phyloP scores from a whole-genome alignment of 2,329 filamentous ascomycete genomes.

The Calonectria honghensis region DNA sequence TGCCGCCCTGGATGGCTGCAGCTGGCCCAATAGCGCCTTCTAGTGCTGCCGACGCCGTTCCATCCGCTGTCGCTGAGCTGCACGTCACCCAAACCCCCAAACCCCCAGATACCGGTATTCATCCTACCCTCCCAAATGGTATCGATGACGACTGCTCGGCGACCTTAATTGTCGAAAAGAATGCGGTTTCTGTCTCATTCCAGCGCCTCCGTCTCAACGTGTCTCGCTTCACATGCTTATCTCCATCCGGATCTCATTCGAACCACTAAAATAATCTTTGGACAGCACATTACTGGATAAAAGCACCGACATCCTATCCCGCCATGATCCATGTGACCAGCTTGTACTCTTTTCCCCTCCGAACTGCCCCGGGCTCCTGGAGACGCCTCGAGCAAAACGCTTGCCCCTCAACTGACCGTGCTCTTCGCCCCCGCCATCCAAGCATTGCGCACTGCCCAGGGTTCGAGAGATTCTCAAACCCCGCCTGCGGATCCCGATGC shows the following conservation, averaged over 20 bases:
- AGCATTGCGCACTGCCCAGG: conserved; percentile 12
- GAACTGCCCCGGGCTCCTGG: background rate
- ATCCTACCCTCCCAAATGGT: background rate
- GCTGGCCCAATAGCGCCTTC: conserved; percentile 32
- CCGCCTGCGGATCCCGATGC: conserved; percentile 24
- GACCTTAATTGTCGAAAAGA: background rate
- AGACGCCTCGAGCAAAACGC: conserved; percentile 3
- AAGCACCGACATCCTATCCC: conserved; percentile 1
- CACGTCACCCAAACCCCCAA: conserved; percentile 28
- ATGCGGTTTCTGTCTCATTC: conserved; percentile 7
- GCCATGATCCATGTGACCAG: conserved; percentile 12
- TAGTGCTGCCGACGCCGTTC: conserved; percentile 24
- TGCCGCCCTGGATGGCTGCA: conserved; percentile 26
- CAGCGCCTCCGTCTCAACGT: conserved; percentile 3
- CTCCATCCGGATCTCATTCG: background rate
- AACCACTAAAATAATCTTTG: background rate
- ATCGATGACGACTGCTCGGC: conserved; percentile 9
- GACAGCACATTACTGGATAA: conserved; percentile 7
- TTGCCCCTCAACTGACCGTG: conserved; percentile 19
- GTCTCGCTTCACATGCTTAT: conserved; percentile 12
- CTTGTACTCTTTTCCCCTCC: conserved; percentile 4
- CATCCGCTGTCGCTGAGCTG: conserved; percentile 15
- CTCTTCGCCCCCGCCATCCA: conserved; percentile 29
- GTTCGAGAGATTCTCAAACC: conserved; percentile 20
- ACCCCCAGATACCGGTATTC: background rate